Base-by-base conservation (phyloP, 495 filamentous ascomycete genomes). In the Aspergillus sclerotiicarbonarius region DNA sequence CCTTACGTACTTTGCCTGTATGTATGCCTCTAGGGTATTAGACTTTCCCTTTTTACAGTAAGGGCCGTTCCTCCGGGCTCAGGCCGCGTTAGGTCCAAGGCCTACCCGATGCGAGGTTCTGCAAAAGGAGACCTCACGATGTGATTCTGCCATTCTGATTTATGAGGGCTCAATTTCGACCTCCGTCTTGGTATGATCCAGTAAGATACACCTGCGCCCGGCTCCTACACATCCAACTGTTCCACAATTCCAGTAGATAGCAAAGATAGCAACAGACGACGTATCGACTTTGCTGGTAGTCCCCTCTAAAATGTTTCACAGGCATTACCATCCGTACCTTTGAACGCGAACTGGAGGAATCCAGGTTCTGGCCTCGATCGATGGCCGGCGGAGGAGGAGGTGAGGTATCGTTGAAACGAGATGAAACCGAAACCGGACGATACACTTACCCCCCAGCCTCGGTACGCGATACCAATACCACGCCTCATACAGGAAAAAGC, bases 41-140 rank as follows among this genome's bases (percentile, higher is more conserved):
- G 47, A 62, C 60, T 66, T 62, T 61, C 57, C 44, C 51, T 30
- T 53, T 41, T 58, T 61, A 54, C 63, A 66, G 64, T 66, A 66
- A 66, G 64, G 64, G 63, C 47, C 50, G 56, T 41, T 50, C 30
- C 41, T 53, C 25, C 50, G 51, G 60, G 56, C 60, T 63, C 56
- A 66, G 64, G 61, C 61, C 58, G 58, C 60, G 53, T 57, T 51
- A 41, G 37, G 37, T 41, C 12, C 12, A 41, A 41, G 37, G 37
- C 13, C 31, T 54, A 29, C 56, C 49, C 57, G 43, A 59, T 59
- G 53, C 49, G 57, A 57, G 53, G 61, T 63, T 57, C 57, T 63
- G 57, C 29, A 57, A 63, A 60, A 35, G 53, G 58, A 29, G 51
- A 41, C 16, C 4, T 50, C 9, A 8, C 13, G 19, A 30, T 50